Evolutionary conservation across 805 yeast genomes (phyloP).

Genomic region (Scheffersomyces ergatensis): DNA sequence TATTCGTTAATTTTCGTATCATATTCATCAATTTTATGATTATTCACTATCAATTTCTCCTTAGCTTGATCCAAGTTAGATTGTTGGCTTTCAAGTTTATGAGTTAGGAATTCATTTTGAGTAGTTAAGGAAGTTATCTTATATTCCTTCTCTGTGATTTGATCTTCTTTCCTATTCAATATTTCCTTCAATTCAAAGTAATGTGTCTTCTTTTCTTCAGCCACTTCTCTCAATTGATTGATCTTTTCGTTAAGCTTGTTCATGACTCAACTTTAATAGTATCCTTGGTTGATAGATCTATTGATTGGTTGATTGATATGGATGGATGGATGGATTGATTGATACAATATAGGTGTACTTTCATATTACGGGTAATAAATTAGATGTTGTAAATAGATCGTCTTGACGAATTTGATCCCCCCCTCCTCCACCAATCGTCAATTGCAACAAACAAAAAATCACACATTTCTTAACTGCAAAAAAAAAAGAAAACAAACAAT

Average conservation of each 20-base stretch:
- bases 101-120: constrained; percentile 7
- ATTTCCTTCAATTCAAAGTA: constrained; percentile 11
- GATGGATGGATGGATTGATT: not conserved
- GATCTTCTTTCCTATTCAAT: constrained; percentile 6
- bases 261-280: too few relatives aligned
- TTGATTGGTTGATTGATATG: not conserved
- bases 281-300: not conserved
- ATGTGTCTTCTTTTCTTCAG: constrained; percentile 8
- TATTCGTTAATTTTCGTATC: constrained; percentile 3
- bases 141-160: constrained; percentile 13
- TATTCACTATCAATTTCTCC: constrained; percentile 4
- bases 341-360: too few relatives aligned
- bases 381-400: too few relatives aligned
- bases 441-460: too few relatives aligned
- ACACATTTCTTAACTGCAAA: constrained; percentile 1
- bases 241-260: constrained; percentile 13
- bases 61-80: not conserved
- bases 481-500: too few relatives aligned
- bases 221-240: constrained; percentile 8
- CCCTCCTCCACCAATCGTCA: not conserved
- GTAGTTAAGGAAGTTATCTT: constrained; percentile 5
- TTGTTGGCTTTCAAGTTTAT: not conserved
- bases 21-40: constrained; percentile 3
- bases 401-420: not conserved
- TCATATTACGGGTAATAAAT: too few relatives aligned